phyloP scores from a whole-genome alignment of 78 protist species.

The Speleostelium caveatum region DNA sequence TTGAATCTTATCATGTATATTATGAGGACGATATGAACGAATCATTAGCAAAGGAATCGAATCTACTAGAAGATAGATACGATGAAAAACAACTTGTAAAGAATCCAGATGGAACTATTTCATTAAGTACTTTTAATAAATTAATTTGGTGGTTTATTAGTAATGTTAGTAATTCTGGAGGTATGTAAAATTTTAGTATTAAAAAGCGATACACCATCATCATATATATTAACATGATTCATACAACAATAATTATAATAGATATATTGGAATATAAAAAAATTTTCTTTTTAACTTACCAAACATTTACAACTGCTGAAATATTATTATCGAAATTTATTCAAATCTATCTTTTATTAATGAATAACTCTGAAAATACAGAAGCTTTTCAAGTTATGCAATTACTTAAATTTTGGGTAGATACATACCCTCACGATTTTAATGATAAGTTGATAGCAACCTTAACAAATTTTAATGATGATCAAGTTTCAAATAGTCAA shows the following conservation, averaged over 20 bases:
- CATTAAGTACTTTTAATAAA: conserved; percentile 53
- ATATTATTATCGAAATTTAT: conserved; percentile 67
- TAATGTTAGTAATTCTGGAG: conserved; percentile 23
- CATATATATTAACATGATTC: not conserved
- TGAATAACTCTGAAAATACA: not conserved
- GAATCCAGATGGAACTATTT: conserved; percentile 57
- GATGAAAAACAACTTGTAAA: conserved; percentile 35
- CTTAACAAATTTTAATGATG: conserved; percentile 67
- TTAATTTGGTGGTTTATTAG: conserved; percentile 55
- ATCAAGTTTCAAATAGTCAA: conserved; percentile 39
- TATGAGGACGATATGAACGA: conserved; percentile 28
- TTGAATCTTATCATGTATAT: conserved; percentile 65
- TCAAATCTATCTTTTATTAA: conserved; percentile 53
- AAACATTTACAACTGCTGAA: conserved; percentile 76
- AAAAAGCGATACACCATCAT: not conserved
- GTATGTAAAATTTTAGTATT: not conserved
- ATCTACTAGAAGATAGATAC: conserved; percentile 35
- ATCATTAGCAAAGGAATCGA: conserved; percentile 5
- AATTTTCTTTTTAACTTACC: conserved; percentile 77
- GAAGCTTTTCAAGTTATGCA: conserved; percentile 28
- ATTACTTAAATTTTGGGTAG: conserved; percentile 56
- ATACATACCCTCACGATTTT: conserved; percentile 67
- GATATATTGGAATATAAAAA: conserved; percentile 57
- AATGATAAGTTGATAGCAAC: conserved; percentile 63
- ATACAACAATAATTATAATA: not conserved